phyloP scores from a whole-genome alignment of 495 filamentous ascomycete genomes.

The Lophiostoma macrostomum region DNA sequence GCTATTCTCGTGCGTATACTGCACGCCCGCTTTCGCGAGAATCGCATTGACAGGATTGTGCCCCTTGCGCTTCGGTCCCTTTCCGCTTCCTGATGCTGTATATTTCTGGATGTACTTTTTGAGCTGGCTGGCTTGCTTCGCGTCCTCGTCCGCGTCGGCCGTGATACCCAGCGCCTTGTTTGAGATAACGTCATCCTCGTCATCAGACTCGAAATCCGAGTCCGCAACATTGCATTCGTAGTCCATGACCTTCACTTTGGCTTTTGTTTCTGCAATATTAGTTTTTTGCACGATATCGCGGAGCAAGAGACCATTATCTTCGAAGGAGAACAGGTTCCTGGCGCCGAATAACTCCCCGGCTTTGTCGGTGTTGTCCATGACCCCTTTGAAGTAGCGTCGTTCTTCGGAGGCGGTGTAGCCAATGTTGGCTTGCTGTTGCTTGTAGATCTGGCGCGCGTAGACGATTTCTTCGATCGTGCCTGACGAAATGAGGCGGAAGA shows the following conservation, averaged over 20 bases:
- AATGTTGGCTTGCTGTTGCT: constrained; percentile 97
- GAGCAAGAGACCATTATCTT: constrained; percentile 74
- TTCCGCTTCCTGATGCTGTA: constrained; percentile 16
- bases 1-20: constrained; percentile 94
- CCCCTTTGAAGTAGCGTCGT: constrained; percentile 91
- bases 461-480: constrained; percentile 98
- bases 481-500: constrained; percentile 87
- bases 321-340: constrained; percentile 79
- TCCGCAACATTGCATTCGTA: constrained; percentile 59
- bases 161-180: constrained; percentile 44
- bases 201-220: constrained; percentile 37
- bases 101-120: constrained; percentile 64
- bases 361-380: constrained; percentile 73
- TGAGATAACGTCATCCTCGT: constrained; percentile 51
- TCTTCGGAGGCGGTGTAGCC: constrained; percentile 91
- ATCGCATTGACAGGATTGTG: constrained; percentile 85
- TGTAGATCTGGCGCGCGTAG: constrained; percentile 96
- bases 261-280: constrained; percentile 89
- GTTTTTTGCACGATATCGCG: constrained; percentile 96
- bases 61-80: constrained; percentile 40
- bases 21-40: constrained; percentile 80
- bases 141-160: constrained; percentile 56
- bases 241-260: constrained; percentile 74
- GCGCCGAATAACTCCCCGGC: constrained; percentile 96
- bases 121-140: constrained; percentile 51